Evolutionary conservation across 768 basidiomycete genomes (phyloP), one percentile per base, ranked within the genome.

Genomic region (Amanita polypyramis): DNA sequence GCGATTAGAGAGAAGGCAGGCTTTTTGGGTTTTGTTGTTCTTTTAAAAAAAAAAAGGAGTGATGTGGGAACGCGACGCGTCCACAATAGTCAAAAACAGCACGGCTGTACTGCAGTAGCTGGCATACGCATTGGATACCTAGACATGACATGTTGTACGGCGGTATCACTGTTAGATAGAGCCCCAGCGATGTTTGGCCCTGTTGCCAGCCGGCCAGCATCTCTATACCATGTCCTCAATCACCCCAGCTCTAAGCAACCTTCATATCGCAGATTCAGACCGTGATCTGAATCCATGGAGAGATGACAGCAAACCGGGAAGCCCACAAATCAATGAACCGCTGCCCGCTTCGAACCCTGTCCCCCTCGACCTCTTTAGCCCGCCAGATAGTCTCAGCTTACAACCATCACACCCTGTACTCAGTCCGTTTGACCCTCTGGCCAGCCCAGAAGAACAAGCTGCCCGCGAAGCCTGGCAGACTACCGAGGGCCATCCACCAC

Each of bases 341-440:
- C 43, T 69, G 7, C 55, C 62, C 29, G 65, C 69, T 1, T 70
- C 73, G 36, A 77, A 79, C 58, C 64, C 70, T 19, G 58, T 70
- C 6, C 44, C 65, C 10, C 62, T 73, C 27, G 72, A 76, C 47
- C 56, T 68, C 36, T 46, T 47, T 33, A 8, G 2, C 19, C 23
- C 25, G 23, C 12, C 2, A 27, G 44, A 45, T 30, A 27, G 27
- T 29, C 14, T 12, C 27, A 60, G 65, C 42, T 58, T 63, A 12
- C 58, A 54, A 33, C 51, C 54, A 40, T 54, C 57, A 36, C 46
- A 56, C 2, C 50, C 54, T n/a, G 64, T 82, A 3, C 62, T 86
- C 44, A 68, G 64, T 30, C 76, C 84, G 57, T 86, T 88, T 58
- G 84, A 88, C 63, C 84, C 84, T 12, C 64, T 85, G 19, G 76